These are phyloP conservation scores for Starmerella khaoyaiensis DNA, from an alignment of 805 yeast genomes.

Conservation along the genomic window DNA sequence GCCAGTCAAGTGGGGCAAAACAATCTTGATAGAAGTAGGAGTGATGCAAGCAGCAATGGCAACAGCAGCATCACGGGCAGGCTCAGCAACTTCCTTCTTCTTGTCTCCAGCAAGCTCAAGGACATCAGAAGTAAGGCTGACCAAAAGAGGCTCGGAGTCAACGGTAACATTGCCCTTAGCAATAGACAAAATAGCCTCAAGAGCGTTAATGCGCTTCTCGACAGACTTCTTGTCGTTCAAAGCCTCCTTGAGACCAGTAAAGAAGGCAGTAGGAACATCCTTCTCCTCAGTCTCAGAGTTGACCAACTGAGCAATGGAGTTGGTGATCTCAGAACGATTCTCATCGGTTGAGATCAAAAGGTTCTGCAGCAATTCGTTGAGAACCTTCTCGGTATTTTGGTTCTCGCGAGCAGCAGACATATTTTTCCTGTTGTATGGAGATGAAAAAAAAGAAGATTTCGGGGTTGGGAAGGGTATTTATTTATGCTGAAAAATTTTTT, in stretches of 20 bases:
- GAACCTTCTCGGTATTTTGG: conserved; percentile 44
- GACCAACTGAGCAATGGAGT: conserved; percentile 81
- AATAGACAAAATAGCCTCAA: conserved; percentile 73
- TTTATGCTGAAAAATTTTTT: conserved; percentile 8
- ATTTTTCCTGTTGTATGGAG: conserved; percentile 1
- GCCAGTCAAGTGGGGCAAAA: conserved; percentile 66
- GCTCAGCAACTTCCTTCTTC: conserved; percentile 56
- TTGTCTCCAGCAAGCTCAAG: conserved; percentile 83
- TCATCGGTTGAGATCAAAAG: conserved; percentile 75
- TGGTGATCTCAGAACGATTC: conserved; percentile 71
- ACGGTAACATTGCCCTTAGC: conserved; percentile 74
- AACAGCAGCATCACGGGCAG: conserved; percentile 62
- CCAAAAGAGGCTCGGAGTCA: conserved; percentile 71
- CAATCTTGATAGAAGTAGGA: conserved; percentile 83
- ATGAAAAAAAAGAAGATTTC: not conserved
- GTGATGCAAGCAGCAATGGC: conserved; percentile 73
- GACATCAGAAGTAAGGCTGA: conserved; percentile 54
- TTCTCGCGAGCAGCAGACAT: conserved; percentile 24
- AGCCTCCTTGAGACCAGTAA: conserved; percentile 60
- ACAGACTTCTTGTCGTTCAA: conserved; percentile 69
- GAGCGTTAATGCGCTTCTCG: conserved; percentile 55
- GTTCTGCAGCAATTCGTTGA: conserved; percentile 85
- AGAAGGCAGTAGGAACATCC: conserved; percentile 88
- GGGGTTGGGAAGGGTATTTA: conserved; percentile 9
- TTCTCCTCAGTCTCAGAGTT: conserved; percentile 97